Evolutionary conservation across 495 filamentous ascomycete species (phyloP), one percentile per base, ranked within the genome.

Genomic region (Ramalina peruviana): DNA sequence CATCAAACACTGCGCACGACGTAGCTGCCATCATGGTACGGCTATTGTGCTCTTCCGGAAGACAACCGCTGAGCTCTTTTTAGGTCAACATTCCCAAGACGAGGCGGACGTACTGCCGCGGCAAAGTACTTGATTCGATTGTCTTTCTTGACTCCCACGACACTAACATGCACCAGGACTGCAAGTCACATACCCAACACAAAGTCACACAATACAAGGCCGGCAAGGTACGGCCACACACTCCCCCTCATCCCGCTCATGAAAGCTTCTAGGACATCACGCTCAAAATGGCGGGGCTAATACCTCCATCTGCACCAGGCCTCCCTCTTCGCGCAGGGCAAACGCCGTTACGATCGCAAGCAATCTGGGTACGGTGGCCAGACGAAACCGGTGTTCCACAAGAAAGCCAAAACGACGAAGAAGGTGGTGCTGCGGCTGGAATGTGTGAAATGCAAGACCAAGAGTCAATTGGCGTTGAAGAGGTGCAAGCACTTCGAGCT

Each of bases 401-500:
- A 97, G 82, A 96, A 96, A 80, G 93, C 93, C 55, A 99, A 99
- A 83, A 97, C 93, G 57, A 99, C 93, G 63, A 99, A 97, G 83
- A 99, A 99, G 85, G 82, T 99, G 60, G 93, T 99, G 67, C 75
- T 99, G 62, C 79, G 93, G 72, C 74, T 99, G 65, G 92, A 99
- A 72, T 98, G 93, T 76, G 89, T 85, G 60, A 58, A 65, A 40
- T 98, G 92, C 85, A 97, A 98, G 83, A 82, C 87, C 62, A 99
- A 97, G 86, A 87, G 88, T 68, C 93, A 54, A 27, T 42, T 49
- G 21, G 21, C 45, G 6, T 37, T 48, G 26, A 45, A 51, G 49
- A 17, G 52, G 15, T 57, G 51, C 46, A 57, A 54, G 38, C 54
- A 57, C 40, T 57, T 57, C 21, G 54, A 56, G 45, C 26, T 56